phyloP scores from a whole-genome alignment of 371 early-diverging fungal species.

The Mucor velutinosus region DNA sequence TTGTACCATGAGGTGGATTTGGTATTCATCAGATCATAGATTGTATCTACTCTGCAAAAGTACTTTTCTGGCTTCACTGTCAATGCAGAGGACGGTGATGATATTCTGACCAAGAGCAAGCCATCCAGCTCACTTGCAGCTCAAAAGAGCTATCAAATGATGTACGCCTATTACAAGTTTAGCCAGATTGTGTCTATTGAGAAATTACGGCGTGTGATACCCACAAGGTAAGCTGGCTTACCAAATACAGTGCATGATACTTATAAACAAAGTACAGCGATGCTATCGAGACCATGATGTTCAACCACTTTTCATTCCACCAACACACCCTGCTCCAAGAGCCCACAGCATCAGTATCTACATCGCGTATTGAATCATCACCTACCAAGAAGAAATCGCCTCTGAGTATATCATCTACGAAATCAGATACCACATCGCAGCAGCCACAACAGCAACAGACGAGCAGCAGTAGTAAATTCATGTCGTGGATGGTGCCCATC shows the following conservation, averaged over 20 bases:
- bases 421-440: constrained; percentile 14
- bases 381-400: neutral
- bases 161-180: constrained; percentile 62
- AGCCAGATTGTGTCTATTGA: constrained; percentile 58
- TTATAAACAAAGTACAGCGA: constrained; percentile 34
- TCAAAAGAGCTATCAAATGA: constrained; percentile 60
- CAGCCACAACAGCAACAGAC: neutral
- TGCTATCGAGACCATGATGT: constrained; percentile 57
- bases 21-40: constrained; percentile 27
- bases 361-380: neutral
- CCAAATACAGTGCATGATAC: neutral
- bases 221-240: constrained; percentile 46
- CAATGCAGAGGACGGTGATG: constrained; percentile 24
- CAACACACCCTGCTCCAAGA: constrained; percentile 6
- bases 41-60: constrained; percentile 63
- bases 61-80: constrained; percentile 65
- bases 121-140: constrained; percentile 28
- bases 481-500: constrained; percentile 29
- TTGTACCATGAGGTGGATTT: too few relatives aligned
- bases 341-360: constrained; percentile 11
- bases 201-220: constrained; percentile 58
- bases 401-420: neutral
- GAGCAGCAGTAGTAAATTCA: constrained; percentile 14
- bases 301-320: constrained; percentile 42
- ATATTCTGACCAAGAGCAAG: constrained; percentile 8